Conservation (phyloP, 116 monocot genomes). For the Dioscorea cayenensis region DNA sequence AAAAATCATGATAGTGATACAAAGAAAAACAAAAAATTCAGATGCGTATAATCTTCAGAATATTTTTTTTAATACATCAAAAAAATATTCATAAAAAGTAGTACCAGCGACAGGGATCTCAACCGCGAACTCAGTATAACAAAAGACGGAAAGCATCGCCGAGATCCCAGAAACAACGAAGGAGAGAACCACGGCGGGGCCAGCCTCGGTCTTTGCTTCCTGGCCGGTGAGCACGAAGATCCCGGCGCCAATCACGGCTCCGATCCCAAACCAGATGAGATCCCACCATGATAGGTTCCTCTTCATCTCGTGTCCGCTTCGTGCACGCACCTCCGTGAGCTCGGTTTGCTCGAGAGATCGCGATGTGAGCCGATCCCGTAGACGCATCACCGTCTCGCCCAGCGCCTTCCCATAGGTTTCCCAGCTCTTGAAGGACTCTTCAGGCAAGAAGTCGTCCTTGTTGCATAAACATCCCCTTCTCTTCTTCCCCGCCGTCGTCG, state of each 20-base stretch:
- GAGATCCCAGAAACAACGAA: conserved; percentile 63
- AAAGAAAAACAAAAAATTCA: too few relatives aligned
- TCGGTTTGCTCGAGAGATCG: conserved; percentile 42
- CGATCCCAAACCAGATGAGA: conserved; percentile 70
- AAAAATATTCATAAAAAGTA: not conserved
- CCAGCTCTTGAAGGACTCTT: conserved; percentile 58
- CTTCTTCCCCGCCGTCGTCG: not conserved
- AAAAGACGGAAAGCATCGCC: conserved; percentile 65
- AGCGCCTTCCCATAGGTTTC: conserved; percentile 33
- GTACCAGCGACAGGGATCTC: conserved; percentile 71
- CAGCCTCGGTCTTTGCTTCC: conserved; percentile 32
- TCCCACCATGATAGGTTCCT: conserved; percentile 65
- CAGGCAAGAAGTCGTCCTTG: conserved; percentile 63
- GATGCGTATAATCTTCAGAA: too few relatives aligned
- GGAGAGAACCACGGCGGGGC: conserved; percentile 66
- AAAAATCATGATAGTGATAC: too few relatives aligned
- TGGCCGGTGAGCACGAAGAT: conserved; percentile 76
- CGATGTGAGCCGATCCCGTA: conserved; percentile 33
- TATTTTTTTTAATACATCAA: too few relatives aligned
- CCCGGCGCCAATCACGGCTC: conserved; percentile 69
- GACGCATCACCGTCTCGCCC: conserved; percentile 30
- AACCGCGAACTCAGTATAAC: conserved; percentile 71
- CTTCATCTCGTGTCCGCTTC: conserved; percentile 70
- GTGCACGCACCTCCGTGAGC: conserved; percentile 39
- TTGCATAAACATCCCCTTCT: conserved; percentile 22